Conservation (phyloP, 805 yeast species). For the Metschnikowia cubensis region DNA sequence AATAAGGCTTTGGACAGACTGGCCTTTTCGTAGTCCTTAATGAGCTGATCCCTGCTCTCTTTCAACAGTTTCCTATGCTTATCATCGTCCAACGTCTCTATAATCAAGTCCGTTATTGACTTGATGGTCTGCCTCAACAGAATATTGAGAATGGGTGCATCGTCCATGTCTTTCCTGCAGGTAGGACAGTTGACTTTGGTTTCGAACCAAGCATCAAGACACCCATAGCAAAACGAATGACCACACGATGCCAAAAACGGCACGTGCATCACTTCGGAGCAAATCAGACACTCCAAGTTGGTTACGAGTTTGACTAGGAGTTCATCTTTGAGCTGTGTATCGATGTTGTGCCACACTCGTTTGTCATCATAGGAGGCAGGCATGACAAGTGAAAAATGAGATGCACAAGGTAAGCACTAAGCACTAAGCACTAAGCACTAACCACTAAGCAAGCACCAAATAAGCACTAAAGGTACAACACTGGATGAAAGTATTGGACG, state of each 20-base stretch:
- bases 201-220: conserved; percentile 61
- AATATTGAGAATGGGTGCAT: conserved; percentile 52
- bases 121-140: conserved; percentile 46
- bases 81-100: conserved; percentile 28
- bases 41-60: conserved; percentile 24
- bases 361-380: conserved; percentile 15
- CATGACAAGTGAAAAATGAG: conserved; percentile 3
- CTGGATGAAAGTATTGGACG: no score
- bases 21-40: conserved; percentile 40
- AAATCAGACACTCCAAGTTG: conserved; percentile 54
- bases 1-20: conserved; percentile 36
- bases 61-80: conserved; percentile 21
- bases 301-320: conserved; percentile 20
- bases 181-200: conserved; percentile 62
- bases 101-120: conserved; percentile 34
- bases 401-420: not conserved
- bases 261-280: conserved; percentile 64
- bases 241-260: conserved; percentile 68
- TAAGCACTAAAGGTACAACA: no score
- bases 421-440: no score
- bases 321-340: conserved; percentile 21
- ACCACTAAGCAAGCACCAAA: no score
- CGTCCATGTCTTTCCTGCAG: conserved; percentile 49
- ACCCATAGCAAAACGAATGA: conserved; percentile 66
- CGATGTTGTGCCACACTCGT: conserved; percentile 14